Evolutionary conservation across 2,329 filamentous ascomycete genomes (phyloP), one percentile per base, ranked within the genome.

Genomic region (Aureobasidium zeae): DNA sequence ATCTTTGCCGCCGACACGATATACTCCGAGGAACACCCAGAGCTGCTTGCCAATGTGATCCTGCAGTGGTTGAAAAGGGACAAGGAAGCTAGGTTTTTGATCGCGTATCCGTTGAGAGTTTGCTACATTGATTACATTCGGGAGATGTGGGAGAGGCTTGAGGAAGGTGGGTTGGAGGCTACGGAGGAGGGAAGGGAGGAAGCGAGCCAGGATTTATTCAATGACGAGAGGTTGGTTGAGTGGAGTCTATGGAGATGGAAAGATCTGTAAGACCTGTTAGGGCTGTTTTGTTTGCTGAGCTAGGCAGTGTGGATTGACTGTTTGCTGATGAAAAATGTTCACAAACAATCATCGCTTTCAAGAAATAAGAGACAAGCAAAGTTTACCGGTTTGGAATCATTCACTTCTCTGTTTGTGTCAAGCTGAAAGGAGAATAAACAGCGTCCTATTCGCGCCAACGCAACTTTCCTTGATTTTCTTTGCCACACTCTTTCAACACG

Each of bases 111-210:
- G 3, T 48, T 66, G 44, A 52, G 65, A 11, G 58, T 64, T 5
- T 61, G 61, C 10, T 67, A 68, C 47, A 52, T 68, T n/a, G 64
- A 67, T 35, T 57, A 63, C 42, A 62, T 67, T 15, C 53, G 65
- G 17, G 62, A 65, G 24, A 48, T 68, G 17, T 68, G 65, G 65
- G 49, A 54, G 37, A 48, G 55, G 30, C 55, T 68, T 25, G 63
- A 67, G 42, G 54, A 49, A 2, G 51, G 52, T 1, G 63, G 63
- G 3, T 49, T 68, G 28, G 59, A 59, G 37, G 59, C 59, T 43
- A 46, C 64, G 10, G 47, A 53, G 25, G 59, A 63, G 44, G 61
- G 60, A 0, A 53, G 55, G 44, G 54, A 57, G 37, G 51, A 49
- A 21, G 55, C 52, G 2, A 48, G 54, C 9, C 52, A 55, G 33